Conservation (phyloP, 2,329 filamentous ascomycete species). For the Colletotrichum filicis region DNA sequence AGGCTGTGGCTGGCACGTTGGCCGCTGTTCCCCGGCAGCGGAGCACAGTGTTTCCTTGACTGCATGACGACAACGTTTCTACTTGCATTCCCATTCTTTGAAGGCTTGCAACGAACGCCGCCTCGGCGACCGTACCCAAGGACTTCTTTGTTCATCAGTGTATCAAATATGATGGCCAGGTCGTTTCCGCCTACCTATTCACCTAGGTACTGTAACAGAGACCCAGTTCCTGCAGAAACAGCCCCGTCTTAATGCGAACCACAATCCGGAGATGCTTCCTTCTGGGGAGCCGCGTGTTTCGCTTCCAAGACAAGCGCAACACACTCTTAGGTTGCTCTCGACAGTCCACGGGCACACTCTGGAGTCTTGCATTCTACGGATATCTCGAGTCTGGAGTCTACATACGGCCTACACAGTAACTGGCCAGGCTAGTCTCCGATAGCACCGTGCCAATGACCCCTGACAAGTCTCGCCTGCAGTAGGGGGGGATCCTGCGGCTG, state of each 20-base stretch:
- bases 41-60: not conserved
- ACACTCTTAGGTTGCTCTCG: too few relatives aligned
- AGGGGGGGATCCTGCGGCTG: not conserved
- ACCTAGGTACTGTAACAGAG: too few relatives aligned
- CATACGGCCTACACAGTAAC: not conserved
- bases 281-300: not conserved
- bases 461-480: slow-evolving; percentile 18
- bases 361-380: too few relatives aligned
- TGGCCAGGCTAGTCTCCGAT: slow-evolving; percentile 2
- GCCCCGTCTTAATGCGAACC: not conserved
- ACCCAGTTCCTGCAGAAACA: not conserved
- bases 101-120: not conserved
- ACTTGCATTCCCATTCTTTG: not conserved
- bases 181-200: too few relatives aligned
- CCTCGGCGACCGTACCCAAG: not conserved
- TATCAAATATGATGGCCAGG: not conserved
- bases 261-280: not conserved
- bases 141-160: not conserved
- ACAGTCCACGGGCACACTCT: not conserved
- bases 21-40: not conserved
- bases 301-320: not conserved
- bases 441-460: slow-evolving; percentile 19
- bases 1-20: not conserved
- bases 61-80: slow-evolving; percentile 27
- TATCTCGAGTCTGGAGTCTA: not conserved